These are phyloP conservation scores for Gnetum montanum DNA, from an alignment of 75 land plant genomes.

Conservation along the genomic window DNA sequence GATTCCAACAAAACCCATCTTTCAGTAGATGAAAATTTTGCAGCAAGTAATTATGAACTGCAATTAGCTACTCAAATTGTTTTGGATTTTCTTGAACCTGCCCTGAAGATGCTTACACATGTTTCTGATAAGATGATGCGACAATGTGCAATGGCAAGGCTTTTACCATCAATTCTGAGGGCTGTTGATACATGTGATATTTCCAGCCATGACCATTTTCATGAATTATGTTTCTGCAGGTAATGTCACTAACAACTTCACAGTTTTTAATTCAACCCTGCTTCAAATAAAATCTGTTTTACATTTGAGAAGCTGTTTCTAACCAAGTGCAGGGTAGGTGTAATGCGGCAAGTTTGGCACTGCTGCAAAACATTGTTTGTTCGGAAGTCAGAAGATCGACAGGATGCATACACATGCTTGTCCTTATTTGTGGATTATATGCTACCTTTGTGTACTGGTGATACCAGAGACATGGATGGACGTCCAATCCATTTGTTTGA, in stretches of 20 bases:
- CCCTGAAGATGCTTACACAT: conserved; percentile 39
- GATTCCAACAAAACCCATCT: background rate
- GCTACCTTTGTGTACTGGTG: conserved; percentile 6
- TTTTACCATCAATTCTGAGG: conserved; percentile 58
- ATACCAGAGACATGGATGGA: background rate
- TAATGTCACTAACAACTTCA: conserved; percentile 9
- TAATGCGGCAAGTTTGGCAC: conserved; percentile 50
- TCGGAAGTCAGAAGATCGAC: conserved; percentile 44
- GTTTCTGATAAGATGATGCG: conserved; percentile 33
- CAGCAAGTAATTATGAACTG: conserved; percentile 7
- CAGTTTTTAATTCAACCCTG: background rate
- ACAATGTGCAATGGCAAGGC: conserved; percentile 36
- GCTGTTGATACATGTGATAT: conserved; percentile 19
- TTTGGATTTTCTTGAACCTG: conserved; percentile 33
- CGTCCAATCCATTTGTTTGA: conserved; percentile 20
- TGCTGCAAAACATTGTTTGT: conserved; percentile 56
- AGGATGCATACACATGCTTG: conserved; percentile 56
- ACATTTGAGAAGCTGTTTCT: background rate
- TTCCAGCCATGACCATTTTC: conserved; percentile 12
- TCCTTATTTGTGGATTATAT: conserved; percentile 42
- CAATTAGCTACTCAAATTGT: conserved; percentile 42
- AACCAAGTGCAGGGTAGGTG: conserved; percentile 26
- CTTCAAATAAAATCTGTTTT: background rate
- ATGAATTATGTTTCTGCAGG: conserved; percentile 18
- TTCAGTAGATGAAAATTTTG: background rate